phyloP scores from a whole-genome alignment of 495 filamentous ascomycete species.

The Halenospora varia region DNA sequence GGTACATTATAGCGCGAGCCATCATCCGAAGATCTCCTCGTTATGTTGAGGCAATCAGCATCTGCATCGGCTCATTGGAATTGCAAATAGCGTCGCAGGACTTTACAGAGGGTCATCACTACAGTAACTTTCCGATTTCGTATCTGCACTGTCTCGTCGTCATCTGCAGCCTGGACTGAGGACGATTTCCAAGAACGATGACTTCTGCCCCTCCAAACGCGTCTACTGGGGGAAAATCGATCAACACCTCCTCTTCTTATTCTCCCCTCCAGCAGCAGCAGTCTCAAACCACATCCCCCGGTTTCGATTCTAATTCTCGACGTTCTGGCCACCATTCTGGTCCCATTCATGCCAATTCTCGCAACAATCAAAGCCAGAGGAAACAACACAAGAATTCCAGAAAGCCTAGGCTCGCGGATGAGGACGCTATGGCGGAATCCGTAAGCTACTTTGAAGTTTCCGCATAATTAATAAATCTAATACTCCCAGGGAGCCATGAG shows the following conservation, averaged over 20 bases:
- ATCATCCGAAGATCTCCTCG: no score
- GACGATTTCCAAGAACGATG: conserved; percentile 16
- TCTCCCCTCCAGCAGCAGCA: conserved; percentile 22
- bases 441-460: conserved; percentile 35
- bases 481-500: conserved; percentile 64
- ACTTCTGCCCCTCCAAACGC: conserved; percentile 24
- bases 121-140: neutral
- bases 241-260: conserved; percentile 21
- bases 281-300: conserved; percentile 27
- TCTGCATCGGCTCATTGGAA: no score
- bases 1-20: no score
- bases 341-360: conserved; percentile 48
- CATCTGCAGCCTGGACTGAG: neutral
- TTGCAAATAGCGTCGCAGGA: no score
- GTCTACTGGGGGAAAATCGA: conserved; percentile 21
- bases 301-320: conserved; percentile 57
- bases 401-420: conserved; percentile 46
- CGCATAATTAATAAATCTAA: neutral
- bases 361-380: conserved; percentile 71
- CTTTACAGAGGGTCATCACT: neutral
- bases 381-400: conserved; percentile 66
- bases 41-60: no score
- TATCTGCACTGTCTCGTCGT: neutral
- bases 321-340: conserved; percentile 56
- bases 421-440: conserved; percentile 82